phyloP scores from a whole-genome alignment of 1,284 basidiomycete species.

The Leccinum cinnamomeum region DNA sequence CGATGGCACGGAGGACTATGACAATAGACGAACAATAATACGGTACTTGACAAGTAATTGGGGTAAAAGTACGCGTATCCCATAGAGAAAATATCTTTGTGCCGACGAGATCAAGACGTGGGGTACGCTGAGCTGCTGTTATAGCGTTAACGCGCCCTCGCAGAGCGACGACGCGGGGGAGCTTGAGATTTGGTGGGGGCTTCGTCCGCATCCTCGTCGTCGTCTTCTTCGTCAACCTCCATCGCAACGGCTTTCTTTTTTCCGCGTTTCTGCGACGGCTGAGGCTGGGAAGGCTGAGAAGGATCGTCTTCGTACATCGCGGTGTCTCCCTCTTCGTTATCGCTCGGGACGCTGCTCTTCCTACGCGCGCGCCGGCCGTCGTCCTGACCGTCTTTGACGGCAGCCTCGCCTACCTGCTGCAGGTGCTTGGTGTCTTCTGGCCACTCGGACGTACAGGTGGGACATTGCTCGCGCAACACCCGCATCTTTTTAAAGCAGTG shows the following conservation, averaged over 20 bases:
- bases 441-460: constrained; percentile 61
- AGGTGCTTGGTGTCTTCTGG: constrained; percentile 48
- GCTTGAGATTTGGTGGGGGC: constrained; percentile 27
- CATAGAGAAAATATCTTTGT: constrained; percentile 5
- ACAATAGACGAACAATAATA: constrained; percentile 32
- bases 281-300: constrained; percentile 19
- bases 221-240: constrained; percentile 39
- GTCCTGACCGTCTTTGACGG: constrained; percentile 58
- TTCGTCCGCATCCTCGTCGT: constrained; percentile 31
- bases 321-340: constrained; percentile 43
- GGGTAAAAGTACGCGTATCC: constrained; percentile 14
- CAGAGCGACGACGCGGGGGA: constrained; percentile 27
- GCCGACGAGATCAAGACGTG: neutral
- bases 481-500: constrained; percentile 56
- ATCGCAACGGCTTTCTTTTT: constrained; percentile 35
- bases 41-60: constrained; percentile 16
- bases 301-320: constrained; percentile 38
- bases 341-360: constrained; percentile 37
- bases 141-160: constrained; percentile 20
- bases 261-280: constrained; percentile 30
- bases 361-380: constrained; percentile 46
- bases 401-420: constrained; percentile 60
- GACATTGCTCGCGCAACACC: constrained; percentile 48
- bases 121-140: neutral
- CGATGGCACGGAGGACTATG: constrained; percentile 16